These are phyloP conservation scores for Santalum album DNA, from an alignment of 164 flowering plant genomes.

Conservation along the genomic window DNA sequence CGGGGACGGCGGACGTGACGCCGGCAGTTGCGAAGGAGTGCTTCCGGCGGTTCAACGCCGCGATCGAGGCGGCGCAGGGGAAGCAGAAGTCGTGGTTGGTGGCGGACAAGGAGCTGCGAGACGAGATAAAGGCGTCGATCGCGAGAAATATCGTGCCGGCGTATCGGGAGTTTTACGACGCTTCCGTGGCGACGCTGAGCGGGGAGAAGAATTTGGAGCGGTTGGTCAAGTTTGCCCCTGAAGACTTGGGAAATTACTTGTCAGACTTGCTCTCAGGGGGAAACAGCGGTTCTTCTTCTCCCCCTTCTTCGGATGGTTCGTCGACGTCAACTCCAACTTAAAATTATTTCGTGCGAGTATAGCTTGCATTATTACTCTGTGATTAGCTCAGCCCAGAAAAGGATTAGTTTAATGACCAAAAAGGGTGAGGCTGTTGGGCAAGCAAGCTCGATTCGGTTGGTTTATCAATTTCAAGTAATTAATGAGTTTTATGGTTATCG, in stretches of 20 bases:
- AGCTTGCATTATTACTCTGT: no score
- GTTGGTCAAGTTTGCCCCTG: slow-evolving; percentile 18
- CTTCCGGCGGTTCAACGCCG: slow-evolving; percentile 20
- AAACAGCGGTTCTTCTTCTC: no score
- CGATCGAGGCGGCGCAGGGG: slow-evolving; percentile 27
- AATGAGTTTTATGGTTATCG: no score
- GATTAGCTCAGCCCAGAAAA: no score
- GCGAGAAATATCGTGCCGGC: slow-evolving; percentile 20
- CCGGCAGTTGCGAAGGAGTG: slow-evolving; percentile 16
- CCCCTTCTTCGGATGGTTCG: slow-evolving; percentile 8
- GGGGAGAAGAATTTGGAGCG: slow-evolving; percentile 12
- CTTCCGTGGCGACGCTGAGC: slow-evolving; percentile 3
- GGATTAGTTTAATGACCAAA: no score
- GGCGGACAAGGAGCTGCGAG: slow-evolving; percentile 20
- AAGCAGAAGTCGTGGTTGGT: slow-evolving; percentile 33
- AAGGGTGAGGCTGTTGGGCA: no score
- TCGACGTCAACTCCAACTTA: no score
- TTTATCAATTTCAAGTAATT: no score
- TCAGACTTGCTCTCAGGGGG: slow-evolving; percentile 28
- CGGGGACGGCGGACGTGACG: background rate
- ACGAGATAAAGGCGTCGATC: slow-evolving; percentile 26
- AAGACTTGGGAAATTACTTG: slow-evolving; percentile 26
- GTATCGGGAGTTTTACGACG: slow-evolving; percentile 25
- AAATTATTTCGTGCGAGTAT: no score
- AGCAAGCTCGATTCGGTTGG: no score